phyloP scores from a whole-genome alignment of 148 eudicot genomes.

The Chenopodium quinoa region DNA sequence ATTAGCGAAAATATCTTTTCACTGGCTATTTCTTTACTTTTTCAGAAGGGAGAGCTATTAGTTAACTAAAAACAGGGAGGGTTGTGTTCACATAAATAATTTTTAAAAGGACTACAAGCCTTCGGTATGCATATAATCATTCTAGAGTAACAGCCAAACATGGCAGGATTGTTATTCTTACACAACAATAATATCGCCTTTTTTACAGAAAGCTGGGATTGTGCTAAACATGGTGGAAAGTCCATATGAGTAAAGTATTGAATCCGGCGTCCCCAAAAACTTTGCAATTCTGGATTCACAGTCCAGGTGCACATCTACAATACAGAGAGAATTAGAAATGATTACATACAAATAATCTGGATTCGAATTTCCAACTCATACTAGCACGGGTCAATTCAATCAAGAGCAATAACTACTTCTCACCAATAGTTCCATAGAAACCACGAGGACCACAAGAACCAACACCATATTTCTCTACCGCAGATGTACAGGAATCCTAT shows the following conservation, averaged over 20 bases:
- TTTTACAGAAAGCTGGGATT: constrained; percentile 95
- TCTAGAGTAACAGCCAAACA: not conserved
- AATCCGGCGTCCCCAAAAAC: constrained; percentile 91
- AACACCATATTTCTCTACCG: constrained; percentile 93
- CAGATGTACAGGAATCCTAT: constrained; percentile 84
- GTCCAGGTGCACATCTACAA: constrained; percentile 92
- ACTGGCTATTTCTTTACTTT: not conserved
- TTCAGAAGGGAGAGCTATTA: not conserved
- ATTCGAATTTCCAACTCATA: not conserved
- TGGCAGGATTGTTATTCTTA: constrained; percentile 46
- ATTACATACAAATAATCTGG: not conserved
- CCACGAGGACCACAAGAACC: constrained; percentile 99
- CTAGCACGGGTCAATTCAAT: not conserved
- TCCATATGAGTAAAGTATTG: constrained; percentile 92
- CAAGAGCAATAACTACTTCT: constrained; percentile 13
- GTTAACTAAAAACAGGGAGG: not conserved
- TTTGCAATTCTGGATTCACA: constrained; percentile 90
- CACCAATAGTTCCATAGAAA: constrained; percentile 97
- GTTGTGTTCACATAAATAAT: not conserved
- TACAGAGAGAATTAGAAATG: constrained; percentile 11
- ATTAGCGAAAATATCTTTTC: no score
- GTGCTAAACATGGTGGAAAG: constrained; percentile 95
- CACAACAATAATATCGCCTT: constrained; percentile 89
- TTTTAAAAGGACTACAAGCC: not conserved
- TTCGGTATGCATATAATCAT: not conserved